Evolutionary conservation across 306 rosid species (phyloP).

Genomic region (Sicyos edulis): DNA sequence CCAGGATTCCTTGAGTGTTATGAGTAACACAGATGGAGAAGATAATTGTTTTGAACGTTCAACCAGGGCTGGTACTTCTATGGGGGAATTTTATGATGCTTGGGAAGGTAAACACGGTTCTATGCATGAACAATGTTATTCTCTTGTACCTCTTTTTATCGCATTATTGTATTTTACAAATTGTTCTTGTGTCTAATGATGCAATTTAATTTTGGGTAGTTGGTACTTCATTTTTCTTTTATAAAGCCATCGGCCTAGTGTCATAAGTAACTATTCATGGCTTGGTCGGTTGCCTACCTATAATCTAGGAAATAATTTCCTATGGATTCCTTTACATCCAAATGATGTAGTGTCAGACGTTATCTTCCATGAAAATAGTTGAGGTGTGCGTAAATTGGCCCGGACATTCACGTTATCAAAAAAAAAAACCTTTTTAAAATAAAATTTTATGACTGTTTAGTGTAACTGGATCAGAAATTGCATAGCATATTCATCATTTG

Average conservation of each 20-base stretch:
- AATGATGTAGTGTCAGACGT: too few relatives aligned
- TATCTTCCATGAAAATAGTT: too few relatives aligned
- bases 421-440: too few relatives aligned
- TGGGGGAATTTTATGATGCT: constrained; percentile 79
- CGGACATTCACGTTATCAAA: too few relatives aligned
- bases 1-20: constrained; percentile 54
- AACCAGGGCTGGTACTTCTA: constrained; percentile 31
- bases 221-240: neutral
- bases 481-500: neutral
- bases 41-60: constrained; percentile 52
- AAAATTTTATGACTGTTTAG: neutral
- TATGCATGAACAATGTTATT: neutral
- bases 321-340: too few relatives aligned
- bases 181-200: too few relatives aligned
- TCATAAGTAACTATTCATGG: too few relatives aligned
- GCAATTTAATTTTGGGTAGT: neutral
- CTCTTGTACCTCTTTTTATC: neutral
- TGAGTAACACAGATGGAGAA: constrained; percentile 74
- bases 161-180: neutral
- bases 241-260: too few relatives aligned
- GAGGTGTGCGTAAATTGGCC: too few relatives aligned
- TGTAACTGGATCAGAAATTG: neutral
- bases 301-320: too few relatives aligned
- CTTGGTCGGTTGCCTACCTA: too few relatives aligned
- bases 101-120: constrained; percentile 60